These are phyloP conservation scores for Hygrophoropsis aurantiaca DNA, from an alignment of 768 basidiomycete genomes.

Conservation along the genomic window DNA sequence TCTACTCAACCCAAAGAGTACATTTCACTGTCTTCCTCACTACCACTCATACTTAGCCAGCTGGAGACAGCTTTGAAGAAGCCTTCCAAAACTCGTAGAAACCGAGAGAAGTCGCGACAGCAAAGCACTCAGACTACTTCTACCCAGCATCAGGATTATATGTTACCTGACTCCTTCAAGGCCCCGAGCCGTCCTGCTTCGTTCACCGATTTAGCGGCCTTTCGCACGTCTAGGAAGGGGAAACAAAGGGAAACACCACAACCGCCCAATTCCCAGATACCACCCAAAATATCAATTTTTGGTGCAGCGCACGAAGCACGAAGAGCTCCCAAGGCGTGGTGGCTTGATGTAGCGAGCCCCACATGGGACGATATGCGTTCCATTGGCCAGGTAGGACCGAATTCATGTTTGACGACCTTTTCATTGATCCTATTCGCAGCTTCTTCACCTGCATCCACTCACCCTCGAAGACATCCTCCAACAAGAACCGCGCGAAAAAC, in stretches of 20 bases:
- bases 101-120: conserved; percentile 10
- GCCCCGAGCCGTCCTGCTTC: conserved; percentile 28
- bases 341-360: conserved; percentile 86
- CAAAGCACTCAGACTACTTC: conserved; percentile 1
- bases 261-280: neutral
- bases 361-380: conserved; percentile 85
- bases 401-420: neutral
- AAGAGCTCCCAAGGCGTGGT: conserved; percentile 67
- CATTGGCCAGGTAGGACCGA: conserved; percentile 67
- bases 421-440: conserved; percentile 36
- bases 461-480: conserved; percentile 93
- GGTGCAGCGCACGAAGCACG: conserved; percentile 4
- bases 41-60: conserved; percentile 47
- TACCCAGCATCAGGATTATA: conserved; percentile 30
- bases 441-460: conserved; percentile 86
- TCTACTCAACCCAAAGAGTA: conserved; percentile 15
- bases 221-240: conserved; percentile 41
- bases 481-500: conserved; percentile 88
- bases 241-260: conserved; percentile 38
- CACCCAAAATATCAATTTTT: conserved; percentile 1
- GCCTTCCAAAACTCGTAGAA: conserved; percentile 31
- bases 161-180: conserved; percentile 30
- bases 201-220: conserved; percentile 25
- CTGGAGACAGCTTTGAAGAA: conserved; percentile 50
- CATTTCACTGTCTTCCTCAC: conserved; percentile 44